phyloP scores from a whole-genome alignment of 768 basidiomycete species.

The Coprinellus micaceus region DNA sequence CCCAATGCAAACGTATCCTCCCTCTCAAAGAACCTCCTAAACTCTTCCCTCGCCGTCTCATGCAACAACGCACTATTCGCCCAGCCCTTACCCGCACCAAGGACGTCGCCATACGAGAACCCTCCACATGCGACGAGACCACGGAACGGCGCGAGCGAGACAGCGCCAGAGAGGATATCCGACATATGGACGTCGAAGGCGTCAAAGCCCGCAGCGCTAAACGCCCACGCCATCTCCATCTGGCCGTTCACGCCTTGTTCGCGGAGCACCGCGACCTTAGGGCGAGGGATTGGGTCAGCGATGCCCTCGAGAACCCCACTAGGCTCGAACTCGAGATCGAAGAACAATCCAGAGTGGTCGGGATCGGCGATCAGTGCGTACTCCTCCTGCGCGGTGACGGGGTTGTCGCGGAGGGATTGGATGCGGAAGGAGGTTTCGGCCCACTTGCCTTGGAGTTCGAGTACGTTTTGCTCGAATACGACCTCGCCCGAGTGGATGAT shows the following conservation, averaged over 20 bases:
- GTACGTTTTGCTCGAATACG: constrained; percentile 66
- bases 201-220: constrained; percentile 90
- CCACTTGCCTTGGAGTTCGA: constrained; percentile 80
- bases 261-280: constrained; percentile 90
- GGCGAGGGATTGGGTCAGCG: constrained; percentile 37
- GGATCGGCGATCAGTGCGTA: constrained; percentile 68
- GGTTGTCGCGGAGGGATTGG: constrained; percentile 86
- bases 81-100: constrained; percentile 98
- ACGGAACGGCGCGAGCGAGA: constrained; percentile 65
- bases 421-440: constrained; percentile 92
- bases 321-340: constrained; percentile 64
- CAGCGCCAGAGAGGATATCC: constrained; percentile 75
- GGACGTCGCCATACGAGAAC: constrained; percentile 97
- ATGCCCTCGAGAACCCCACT: constrained; percentile 29
- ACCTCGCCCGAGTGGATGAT: constrained; percentile 48
- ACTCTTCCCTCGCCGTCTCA: constrained; percentile 68
- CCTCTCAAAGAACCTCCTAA: constrained; percentile 76
- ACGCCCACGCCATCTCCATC: constrained; percentile 98
- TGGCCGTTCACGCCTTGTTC: constrained; percentile 99
- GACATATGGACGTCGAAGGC: constrained; percentile 98
- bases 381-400: constrained; percentile 74
- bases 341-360: constrained; percentile 60
- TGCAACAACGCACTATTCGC: constrained; percentile 93
- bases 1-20: constrained; percentile 85
- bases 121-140: constrained; percentile 96